Evolutionary conservation across 768 basidiomycete species (phyloP).

Genomic region (Naganishia kalamii): DNA sequence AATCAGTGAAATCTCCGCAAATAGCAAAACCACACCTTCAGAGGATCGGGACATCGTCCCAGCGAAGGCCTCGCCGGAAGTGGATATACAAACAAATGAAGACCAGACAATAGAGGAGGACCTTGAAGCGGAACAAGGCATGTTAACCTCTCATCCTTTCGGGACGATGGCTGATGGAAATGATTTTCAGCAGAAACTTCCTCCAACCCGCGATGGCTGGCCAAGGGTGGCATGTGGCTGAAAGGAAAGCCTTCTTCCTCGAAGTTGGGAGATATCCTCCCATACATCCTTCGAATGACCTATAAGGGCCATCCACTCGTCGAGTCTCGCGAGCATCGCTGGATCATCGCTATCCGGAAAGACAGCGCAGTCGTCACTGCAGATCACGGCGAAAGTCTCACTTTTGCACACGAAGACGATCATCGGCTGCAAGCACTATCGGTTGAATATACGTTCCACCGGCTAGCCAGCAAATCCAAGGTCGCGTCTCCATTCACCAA

Average conservation of each 20-base stretch:
- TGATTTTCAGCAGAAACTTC: background rate
- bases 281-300: slow-evolving; percentile 60
- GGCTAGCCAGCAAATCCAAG: slow-evolving; percentile 26
- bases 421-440: slow-evolving; percentile 15
- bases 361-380: slow-evolving; percentile 18
- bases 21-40: too few relatives aligned
- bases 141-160: background rate
- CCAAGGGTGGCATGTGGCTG: slow-evolving; percentile 39
- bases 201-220: slow-evolving; percentile 15
- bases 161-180: background rate
- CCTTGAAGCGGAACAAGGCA: background rate
- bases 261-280: slow-evolving; percentile 56
- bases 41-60: too few relatives aligned
- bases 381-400: slow-evolving; percentile 31
- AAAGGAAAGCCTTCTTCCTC: slow-evolving; percentile 50
- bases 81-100: too few relatives aligned
- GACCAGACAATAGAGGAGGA: too few relatives aligned
- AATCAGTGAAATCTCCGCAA: too few relatives aligned
- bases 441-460: slow-evolving; percentile 29
- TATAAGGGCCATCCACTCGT: slow-evolving; percentile 60
- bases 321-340: slow-evolving; percentile 56
- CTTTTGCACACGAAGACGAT: slow-evolving; percentile 28
- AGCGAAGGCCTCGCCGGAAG: too few relatives aligned
- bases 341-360: slow-evolving; percentile 51
- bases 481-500: slow-evolving; percentile 31